phyloP scores from a whole-genome alignment of 202 grass and related monocot genomes.

The Zoysia matrella region DNA sequence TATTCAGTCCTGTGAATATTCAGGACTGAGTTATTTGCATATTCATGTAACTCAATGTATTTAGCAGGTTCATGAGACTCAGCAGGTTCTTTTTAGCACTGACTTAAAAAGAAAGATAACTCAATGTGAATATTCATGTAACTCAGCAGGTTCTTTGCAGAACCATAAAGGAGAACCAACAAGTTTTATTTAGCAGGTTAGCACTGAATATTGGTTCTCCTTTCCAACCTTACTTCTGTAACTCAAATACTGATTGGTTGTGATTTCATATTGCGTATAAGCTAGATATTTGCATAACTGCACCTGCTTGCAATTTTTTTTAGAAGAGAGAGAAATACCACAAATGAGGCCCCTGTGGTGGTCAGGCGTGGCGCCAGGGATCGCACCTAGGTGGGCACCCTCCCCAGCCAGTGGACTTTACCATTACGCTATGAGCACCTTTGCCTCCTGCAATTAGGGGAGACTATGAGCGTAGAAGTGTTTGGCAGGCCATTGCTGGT shows the following conservation, averaged over 20 bases:
- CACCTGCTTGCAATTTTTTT: not conserved
- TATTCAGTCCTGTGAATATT: too few species aligned
- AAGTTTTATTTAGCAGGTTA: constrained; percentile 44
- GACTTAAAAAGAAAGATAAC: constrained; percentile 21
- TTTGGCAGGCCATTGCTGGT: not conserved
- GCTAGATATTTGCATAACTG: not conserved
- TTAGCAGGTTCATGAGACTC: too few species aligned
- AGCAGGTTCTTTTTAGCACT: too few species aligned
- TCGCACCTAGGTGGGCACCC: too few species aligned
- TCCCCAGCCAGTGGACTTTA: too few species aligned
- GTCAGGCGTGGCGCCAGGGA: too few species aligned
- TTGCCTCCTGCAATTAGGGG: not conserved
- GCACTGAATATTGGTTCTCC: constrained; percentile 33
- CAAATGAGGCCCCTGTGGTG: too few species aligned
- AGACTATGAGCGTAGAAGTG: constrained; percentile 6
- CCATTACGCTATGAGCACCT: too few species aligned
- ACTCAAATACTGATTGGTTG: not conserved
- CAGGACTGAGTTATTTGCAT: too few species aligned
- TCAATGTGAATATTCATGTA: not conserved
- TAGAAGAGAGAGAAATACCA: too few species aligned
- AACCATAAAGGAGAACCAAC: not conserved
- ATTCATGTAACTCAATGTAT: too few species aligned
- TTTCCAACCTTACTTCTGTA: constrained; percentile 22
- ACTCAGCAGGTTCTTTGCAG: too few species aligned
- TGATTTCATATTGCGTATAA: constrained; percentile 22